phyloP scores from a whole-genome alignment of 805 yeast species.

The Saccharomycopsis babjevae region DNA sequence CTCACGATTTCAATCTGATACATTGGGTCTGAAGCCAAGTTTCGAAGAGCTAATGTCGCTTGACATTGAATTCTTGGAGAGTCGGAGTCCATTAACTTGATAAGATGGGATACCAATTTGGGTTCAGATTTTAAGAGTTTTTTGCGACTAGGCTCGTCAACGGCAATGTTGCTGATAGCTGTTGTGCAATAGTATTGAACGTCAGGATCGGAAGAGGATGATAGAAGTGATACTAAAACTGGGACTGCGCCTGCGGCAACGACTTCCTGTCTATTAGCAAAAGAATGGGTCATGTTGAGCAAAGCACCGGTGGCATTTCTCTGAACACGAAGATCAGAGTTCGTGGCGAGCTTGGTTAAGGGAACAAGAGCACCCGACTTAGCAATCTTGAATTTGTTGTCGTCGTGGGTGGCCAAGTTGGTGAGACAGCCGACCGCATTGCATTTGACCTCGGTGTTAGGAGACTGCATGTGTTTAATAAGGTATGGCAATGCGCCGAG shows the following conservation, averaged over 20 bases:
- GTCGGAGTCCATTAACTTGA: constrained; percentile 83
- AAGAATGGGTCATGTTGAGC: constrained; percentile 95
- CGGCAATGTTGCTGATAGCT: constrained; percentile 93
- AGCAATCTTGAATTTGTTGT: constrained; percentile 91
- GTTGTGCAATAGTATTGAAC: constrained; percentile 98
- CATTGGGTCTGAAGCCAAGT: constrained; percentile 90
- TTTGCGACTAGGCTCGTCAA: constrained; percentile 84
- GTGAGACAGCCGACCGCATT: constrained; percentile 99
- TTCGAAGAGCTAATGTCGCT: constrained; percentile 92
- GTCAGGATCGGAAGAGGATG: constrained; percentile 76
- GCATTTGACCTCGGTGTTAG: constrained; percentile 96
- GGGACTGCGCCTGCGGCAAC: constrained; percentile 99
- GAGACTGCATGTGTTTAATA: constrained; percentile 94
- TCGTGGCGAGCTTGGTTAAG: constrained; percentile 85
- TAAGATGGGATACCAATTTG: constrained; percentile 77
- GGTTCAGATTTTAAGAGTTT: constrained; percentile 89
- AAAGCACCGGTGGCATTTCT: constrained; percentile 98
- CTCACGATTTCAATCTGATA: constrained; percentile 94
- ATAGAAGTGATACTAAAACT: constrained; percentile 75
- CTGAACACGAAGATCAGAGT: constrained; percentile 91
- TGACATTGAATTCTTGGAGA: constrained; percentile 96
- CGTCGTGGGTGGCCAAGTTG: constrained; percentile 95
- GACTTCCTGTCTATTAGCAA: constrained; percentile 90
- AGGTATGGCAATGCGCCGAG: constrained; percentile 97
- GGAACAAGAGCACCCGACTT: constrained; percentile 94